These are phyloP conservation scores for Leccinum colubrinum DNA, from an alignment of 1,284 basidiomycete species.

Conservation along the genomic window DNA sequence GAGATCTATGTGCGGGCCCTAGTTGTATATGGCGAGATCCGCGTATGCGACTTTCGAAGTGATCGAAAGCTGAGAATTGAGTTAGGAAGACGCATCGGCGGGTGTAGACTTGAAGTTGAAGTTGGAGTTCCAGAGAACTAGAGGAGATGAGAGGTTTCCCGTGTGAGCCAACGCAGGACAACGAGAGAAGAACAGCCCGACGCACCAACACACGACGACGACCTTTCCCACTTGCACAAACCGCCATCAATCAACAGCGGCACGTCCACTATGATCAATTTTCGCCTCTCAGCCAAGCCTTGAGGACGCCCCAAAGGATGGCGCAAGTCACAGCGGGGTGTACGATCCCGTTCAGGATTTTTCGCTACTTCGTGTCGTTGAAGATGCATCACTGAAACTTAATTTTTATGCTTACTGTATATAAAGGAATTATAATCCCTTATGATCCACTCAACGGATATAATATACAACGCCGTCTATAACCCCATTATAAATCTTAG, in stretches of 20 bases:
- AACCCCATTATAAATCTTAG: no score
- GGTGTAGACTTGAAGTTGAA: constrained; percentile 65
- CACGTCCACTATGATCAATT: constrained; percentile 77
- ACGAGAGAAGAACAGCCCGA: not conserved
- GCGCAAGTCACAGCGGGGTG: constrained; percentile 78
- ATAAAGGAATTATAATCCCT: no score
- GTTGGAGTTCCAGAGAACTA: constrained; percentile 61
- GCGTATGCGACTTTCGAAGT: constrained; percentile 80
- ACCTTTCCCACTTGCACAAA: constrained; percentile 80
- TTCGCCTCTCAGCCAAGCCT: no score
- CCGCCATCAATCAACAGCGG: constrained; percentile 91
- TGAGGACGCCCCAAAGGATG: no score
- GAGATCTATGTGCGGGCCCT: constrained; percentile 69
- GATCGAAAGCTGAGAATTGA: constrained; percentile 62
- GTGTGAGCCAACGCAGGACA: not conserved
- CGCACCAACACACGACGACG: constrained; percentile 88
- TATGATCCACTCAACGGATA: no score
- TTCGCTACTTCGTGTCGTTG: constrained; percentile 69
- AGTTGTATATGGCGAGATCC: constrained; percentile 89
- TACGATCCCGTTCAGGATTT: constrained; percentile 80
- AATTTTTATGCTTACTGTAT: no score
- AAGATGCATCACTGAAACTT: constrained; percentile 32
- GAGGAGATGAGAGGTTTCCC: not conserved
- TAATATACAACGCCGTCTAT: no score
- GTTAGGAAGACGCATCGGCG: constrained; percentile 68